These are phyloP conservation scores for Fomitopsis pinicola DNA, from an alignment of 1,284 basidiomycete species.

Conservation along the genomic window DNA sequence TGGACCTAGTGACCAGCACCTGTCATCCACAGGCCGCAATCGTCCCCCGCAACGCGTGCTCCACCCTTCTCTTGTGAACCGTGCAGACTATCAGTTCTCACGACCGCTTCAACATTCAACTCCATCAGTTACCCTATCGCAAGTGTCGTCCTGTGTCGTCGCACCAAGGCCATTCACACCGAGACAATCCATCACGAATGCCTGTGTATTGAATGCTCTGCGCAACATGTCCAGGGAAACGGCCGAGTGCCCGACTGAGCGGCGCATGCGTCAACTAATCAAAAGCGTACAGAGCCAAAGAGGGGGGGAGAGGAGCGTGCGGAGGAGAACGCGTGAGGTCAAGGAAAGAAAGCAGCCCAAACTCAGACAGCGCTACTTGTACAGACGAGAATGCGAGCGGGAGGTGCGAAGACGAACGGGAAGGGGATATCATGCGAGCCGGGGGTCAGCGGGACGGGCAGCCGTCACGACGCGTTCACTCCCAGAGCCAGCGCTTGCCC, in stretches of 20 bases:
- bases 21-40: too few relatives aligned
- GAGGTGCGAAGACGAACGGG: not conserved
- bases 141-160: not conserved
- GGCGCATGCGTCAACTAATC: conserved; percentile 2
- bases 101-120: too few relatives aligned
- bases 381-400: not conserved
- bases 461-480: not conserved
- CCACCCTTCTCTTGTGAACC: too few relatives aligned
- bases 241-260: not conserved
- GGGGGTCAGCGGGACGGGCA: not conserved
- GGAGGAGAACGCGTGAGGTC: not conserved
- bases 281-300: not conserved
- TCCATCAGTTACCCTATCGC: too few relatives aligned
- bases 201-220: conserved; percentile 7
- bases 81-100: too few relatives aligned
- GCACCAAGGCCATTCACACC: not conserved
- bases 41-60: too few relatives aligned
- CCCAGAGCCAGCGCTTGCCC: conserved; percentile 6
- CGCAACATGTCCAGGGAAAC: not conserved
- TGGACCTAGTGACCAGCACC: too few relatives aligned
- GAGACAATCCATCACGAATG: not conserved
- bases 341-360: conserved; percentile 5
- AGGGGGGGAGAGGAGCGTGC: not conserved
- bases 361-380: conserved; percentile 4
- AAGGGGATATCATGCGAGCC: not conserved